Evolutionary conservation across 2,329 filamentous ascomycete species (phyloP).

Genomic region (Blastomyces emzantsi): DNA sequence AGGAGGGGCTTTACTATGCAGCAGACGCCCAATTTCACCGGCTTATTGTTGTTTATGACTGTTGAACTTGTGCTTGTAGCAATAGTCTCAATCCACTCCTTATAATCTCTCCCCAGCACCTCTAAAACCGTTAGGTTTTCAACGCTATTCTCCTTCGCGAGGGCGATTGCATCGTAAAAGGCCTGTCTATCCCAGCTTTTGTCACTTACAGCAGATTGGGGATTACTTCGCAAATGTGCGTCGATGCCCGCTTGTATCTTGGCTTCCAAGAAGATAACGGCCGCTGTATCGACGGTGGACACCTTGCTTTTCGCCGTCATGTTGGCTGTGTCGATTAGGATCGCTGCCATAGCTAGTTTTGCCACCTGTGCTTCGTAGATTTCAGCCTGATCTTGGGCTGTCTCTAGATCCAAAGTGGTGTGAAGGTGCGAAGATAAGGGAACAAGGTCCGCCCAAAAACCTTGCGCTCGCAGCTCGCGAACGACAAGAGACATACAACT

Average conservation of each 20-base stretch:
- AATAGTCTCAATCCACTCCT: slow-evolving; percentile 46
- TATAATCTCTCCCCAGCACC: slow-evolving; percentile 55
- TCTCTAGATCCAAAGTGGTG: not conserved
- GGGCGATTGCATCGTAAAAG: slow-evolving; percentile 45
- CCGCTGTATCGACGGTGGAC: slow-evolving; percentile 41
- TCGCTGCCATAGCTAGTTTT: slow-evolving; percentile 33
- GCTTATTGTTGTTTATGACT: slow-evolving; percentile 3
- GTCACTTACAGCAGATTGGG: not conserved
- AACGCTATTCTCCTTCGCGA: slow-evolving; percentile 48
- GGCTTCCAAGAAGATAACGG: slow-evolving; percentile 44
- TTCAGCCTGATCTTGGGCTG: slow-evolving; percentile 20
- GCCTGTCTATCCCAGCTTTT: slow-evolving; percentile 36
- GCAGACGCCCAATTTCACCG: slow-evolving; percentile 48
- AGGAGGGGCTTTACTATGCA: slow-evolving; percentile 49
- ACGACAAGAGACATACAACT: slow-evolving; percentile 52
- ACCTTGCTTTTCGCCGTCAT: slow-evolving; percentile 38
- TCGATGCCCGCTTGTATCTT: slow-evolving; percentile 37
- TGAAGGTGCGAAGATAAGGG: slow-evolving; percentile 12
- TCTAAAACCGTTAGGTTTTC: slow-evolving; percentile 46
- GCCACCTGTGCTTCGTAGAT: slow-evolving; percentile 30
- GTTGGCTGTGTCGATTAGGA: slow-evolving; percentile 39
- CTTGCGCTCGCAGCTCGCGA: slow-evolving; percentile 41
- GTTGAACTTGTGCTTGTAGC: slow-evolving; percentile 15
- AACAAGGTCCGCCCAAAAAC: slow-evolving; percentile 32
- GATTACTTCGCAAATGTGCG: slow-evolving; percentile 7